Percentiles rank a stretch among this genome's conserved stretches.
phyloP scores from a whole-genome alignment of 345 rosid genomes.

The Dimocarpus longan region DNA sequence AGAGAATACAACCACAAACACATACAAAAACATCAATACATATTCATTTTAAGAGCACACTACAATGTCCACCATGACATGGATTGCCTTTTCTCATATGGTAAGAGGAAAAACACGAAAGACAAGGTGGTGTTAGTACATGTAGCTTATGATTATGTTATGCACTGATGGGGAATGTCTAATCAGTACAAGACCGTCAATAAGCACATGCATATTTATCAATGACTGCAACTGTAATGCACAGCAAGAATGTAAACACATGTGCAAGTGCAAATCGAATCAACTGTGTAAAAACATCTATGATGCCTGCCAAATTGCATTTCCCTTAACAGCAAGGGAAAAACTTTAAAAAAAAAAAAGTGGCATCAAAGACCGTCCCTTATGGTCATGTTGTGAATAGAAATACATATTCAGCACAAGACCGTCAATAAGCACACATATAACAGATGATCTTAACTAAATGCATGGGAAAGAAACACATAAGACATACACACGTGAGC shows the following conservation, averaged over 20 bases:
- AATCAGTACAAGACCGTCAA: constrained; percentile 58
- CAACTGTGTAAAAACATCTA: neutral
- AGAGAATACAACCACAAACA: neutral
- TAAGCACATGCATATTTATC: constrained; percentile 30
- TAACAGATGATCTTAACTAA: neutral
- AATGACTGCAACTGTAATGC: neutral
- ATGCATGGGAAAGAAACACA: neutral
- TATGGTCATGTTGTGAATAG: constrained; percentile 32
- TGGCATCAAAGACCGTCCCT: constrained; percentile 6
- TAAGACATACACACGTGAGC: neutral
- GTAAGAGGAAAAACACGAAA: constrained; percentile 31
- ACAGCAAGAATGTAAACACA: neutral
- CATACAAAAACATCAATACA: neutral
- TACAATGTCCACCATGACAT: constrained; percentile 36
- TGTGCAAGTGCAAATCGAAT: neutral
- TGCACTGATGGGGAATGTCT: constrained; percentile 34
- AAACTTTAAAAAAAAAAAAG: neutral
- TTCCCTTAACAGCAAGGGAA: neutral
- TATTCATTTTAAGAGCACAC: neutral
- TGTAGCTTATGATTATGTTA: constrained; percentile 60
- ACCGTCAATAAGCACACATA: constrained; percentile 34
- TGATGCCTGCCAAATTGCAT: neutral
- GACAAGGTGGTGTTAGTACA: constrained; percentile 26
- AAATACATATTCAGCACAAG: constrained; percentile 26
- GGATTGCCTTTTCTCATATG: constrained; percentile 29